Percentiles rank a stretch among this genome's conserved stretches.
These are phyloP conservation scores for Hericium rajendrae DNA, from an alignment of 768 basidiomycete genomes.

Conservation along the genomic window DNA sequence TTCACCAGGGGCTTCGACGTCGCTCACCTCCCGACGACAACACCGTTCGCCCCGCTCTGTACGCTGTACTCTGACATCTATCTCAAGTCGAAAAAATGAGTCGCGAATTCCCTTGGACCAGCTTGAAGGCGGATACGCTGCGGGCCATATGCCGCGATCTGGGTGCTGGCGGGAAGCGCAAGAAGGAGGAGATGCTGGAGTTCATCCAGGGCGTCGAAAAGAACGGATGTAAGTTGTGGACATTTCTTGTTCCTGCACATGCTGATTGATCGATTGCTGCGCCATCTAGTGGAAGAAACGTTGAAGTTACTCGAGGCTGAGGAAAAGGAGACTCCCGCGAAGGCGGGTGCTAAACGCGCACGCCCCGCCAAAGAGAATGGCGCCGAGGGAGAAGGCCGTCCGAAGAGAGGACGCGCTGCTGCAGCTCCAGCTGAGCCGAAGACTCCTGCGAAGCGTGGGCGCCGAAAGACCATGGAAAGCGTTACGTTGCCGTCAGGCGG, in stretches of 20 bases:
- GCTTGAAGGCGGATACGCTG: constrained; percentile 17
- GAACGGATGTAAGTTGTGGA: constrained; percentile 14
- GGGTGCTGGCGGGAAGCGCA: constrained; percentile 11
- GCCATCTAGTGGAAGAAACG: constrained; percentile 10
- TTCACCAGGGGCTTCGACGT: not conserved
- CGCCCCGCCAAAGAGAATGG: constrained; percentile 4
- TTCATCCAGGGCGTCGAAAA: constrained; percentile 15
- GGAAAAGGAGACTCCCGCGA: constrained; percentile 4
- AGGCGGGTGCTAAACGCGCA: constrained; percentile 4
- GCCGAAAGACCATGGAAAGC: constrained; percentile 7
- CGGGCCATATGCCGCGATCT: constrained; percentile 17
- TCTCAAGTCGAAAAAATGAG: no score
- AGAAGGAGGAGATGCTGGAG: constrained; percentile 16
- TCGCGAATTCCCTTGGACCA: constrained; percentile 16
- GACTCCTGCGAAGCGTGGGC: constrained; percentile 6
- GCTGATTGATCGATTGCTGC: not conserved
- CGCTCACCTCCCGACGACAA: not conserved
- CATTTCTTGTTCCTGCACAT: not conserved
- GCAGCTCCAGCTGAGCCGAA: not conserved
- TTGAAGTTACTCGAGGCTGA: constrained; percentile 10
- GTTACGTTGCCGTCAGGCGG: not conserved
- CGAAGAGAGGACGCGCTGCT: not conserved
- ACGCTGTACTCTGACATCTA: no score
- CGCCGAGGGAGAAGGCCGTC: not conserved
- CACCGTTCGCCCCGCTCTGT: no score